These are phyloP conservation scores for Boechera divaricarpa DNA, from an alignment of 345 rosid genomes.

Conservation along the genomic window DNA sequence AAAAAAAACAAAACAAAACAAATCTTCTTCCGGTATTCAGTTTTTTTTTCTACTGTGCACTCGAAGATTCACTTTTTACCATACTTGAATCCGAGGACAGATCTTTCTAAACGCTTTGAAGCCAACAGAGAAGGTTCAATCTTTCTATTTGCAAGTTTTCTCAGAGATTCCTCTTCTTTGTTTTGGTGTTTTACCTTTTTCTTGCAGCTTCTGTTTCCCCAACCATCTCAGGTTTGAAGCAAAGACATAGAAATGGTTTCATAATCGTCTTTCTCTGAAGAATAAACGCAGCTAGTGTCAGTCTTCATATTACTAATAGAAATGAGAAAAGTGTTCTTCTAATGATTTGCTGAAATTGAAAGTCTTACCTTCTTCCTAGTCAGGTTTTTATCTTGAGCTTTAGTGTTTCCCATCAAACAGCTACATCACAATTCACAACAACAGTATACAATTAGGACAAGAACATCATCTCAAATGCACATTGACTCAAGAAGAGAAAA, in stretches of 20 bases:
- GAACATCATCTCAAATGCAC: neutral
- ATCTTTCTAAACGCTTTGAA: slow-evolving; percentile 31
- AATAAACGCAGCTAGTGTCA: neutral
- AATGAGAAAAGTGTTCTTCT: slow-evolving; percentile 10
- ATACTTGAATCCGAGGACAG: slow-evolving; percentile 33
- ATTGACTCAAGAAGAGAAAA: neutral
- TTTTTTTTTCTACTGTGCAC: slow-evolving; percentile 39
- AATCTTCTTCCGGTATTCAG: neutral
- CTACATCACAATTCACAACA: slow-evolving; percentile 16
- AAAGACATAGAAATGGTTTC: slow-evolving; percentile 39
- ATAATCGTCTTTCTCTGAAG: slow-evolving; percentile 31
- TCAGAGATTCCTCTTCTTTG: slow-evolving; percentile 24
- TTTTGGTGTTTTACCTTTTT: slow-evolving; percentile 5
- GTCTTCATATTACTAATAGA: slow-evolving; percentile 5
- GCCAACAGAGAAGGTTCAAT: slow-evolving; percentile 29
- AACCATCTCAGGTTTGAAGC: slow-evolving; percentile 35
- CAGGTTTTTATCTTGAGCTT: slow-evolving; percentile 29
- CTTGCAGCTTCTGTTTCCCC: slow-evolving; percentile 17
- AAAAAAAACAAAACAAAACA: neutral
- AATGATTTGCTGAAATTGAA: neutral
- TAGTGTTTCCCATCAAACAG: slow-evolving; percentile 30
- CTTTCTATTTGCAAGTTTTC: slow-evolving; percentile 9
- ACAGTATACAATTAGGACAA: neutral
- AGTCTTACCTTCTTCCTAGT: slow-evolving; percentile 34
- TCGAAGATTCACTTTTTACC: slow-evolving; percentile 36